Evolutionary conservation across 73 alveolate species (phyloP).

Genomic region (Tetrahymena elliotti): DNA sequence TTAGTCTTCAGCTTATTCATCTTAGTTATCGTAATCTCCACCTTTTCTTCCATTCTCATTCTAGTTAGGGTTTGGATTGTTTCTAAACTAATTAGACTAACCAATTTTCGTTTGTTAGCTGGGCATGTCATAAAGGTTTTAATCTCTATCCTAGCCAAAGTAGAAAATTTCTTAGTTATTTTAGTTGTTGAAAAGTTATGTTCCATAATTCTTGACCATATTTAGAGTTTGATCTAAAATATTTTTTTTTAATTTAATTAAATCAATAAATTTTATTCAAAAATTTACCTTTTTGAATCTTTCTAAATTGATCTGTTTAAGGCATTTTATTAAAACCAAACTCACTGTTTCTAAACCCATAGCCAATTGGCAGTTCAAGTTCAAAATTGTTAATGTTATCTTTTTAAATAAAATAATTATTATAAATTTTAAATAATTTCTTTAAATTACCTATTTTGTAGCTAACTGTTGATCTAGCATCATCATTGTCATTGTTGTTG

Average conservation of each 20-base stretch:
- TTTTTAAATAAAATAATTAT: background rate
- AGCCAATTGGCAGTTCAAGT: constrained; percentile 17
- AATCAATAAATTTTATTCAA: background rate
- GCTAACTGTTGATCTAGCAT: background rate
- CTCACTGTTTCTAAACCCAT: constrained; percentile 30
- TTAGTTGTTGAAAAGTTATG: background rate
- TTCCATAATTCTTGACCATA: background rate
- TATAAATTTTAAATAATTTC: background rate
- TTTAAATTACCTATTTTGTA: background rate
- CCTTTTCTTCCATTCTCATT: background rate
- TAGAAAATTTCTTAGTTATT: background rate
- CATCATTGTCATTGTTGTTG: constrained; percentile 15
- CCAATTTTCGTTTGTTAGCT: background rate
- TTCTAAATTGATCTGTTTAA: constrained; percentile 6
- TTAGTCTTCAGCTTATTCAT: background rate
- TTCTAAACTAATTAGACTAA: background rate
- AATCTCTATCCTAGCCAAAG: background rate
- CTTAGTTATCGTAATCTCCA: background rate
- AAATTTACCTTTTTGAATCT: background rate
- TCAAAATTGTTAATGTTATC: constrained; percentile 19
- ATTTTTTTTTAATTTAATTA: background rate
- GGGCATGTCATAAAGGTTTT: background rate
- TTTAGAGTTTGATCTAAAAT: background rate
- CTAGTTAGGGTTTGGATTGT: background rate
- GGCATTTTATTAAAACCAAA: constrained; percentile 28